Evolutionary conservation across 2,329 filamentous ascomycete species (phyloP).

Genomic region (Calonectria henricotiae): DNA sequence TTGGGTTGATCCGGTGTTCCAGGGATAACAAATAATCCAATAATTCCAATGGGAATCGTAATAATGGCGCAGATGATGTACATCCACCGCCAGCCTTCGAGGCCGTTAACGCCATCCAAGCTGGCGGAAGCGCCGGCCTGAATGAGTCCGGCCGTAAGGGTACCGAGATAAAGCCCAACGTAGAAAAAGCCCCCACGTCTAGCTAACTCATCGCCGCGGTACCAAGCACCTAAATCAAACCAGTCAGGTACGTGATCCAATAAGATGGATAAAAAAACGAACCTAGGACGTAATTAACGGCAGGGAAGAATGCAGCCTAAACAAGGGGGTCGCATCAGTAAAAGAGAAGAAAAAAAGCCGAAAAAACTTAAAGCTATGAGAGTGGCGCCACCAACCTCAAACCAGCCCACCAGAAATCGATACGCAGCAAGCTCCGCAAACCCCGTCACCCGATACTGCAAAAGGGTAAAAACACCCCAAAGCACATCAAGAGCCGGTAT

Average conservation of each 20-base stretch:
- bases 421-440: constrained; percentile 69
- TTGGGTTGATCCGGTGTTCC: constrained; percentile 66
- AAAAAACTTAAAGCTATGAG: background rate
- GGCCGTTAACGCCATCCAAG: constrained; percentile 63
- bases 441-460: constrained; percentile 67
- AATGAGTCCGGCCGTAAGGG: constrained; percentile 68
- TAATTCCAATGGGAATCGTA: constrained; percentile 69
- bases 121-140: constrained; percentile 61
- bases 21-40: constrained; percentile 68
- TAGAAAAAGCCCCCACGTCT: constrained; percentile 69
- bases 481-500: constrained; percentile 68
- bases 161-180: constrained; percentile 67
- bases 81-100: constrained; percentile 72
- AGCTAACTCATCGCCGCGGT: constrained; percentile 64
- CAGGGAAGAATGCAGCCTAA: constrained; percentile 59
- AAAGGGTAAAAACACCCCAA: constrained; percentile 73
- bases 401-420: constrained; percentile 70
- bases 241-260: background rate
- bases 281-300: constrained; percentile 59
- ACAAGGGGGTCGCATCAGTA: constrained; percentile 3
- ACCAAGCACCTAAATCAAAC: constrained; percentile 63
- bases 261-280: background rate
- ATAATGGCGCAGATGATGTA: constrained; percentile 71
- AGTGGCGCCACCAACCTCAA: constrained; percentile 58
- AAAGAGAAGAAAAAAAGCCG: background rate